Conservation (phyloP, 2,329 filamentous ascomycete genomes). For the Colletotrichum caudatum region DNA sequence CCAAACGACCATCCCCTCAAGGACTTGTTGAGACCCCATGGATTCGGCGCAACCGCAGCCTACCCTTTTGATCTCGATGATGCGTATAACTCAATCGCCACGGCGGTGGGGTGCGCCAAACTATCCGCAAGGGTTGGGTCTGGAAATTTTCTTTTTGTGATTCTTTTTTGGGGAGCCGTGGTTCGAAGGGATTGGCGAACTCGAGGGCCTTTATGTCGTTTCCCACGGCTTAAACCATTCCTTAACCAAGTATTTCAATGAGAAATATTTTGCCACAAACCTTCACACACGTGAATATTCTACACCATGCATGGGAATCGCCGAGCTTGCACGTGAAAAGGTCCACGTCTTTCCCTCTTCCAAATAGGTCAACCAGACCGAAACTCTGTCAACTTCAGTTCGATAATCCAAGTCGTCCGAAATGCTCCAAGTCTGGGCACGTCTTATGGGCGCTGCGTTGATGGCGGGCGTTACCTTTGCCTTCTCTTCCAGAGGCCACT, state of each 20-base stretch:
- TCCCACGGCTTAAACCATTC: constrained; percentile 1
- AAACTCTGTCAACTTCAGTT: not conserved
- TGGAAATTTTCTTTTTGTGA: not conserved
- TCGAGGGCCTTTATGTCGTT: not conserved
- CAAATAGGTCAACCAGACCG: not conserved
- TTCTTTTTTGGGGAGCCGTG: not conserved
- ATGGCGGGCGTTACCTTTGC: not conserved
- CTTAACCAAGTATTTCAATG: not conserved
- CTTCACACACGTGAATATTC: not conserved
- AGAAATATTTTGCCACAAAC: not conserved
- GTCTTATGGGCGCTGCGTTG: not conserved
- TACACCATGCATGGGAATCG: too few relatives aligned
- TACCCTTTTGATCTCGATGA: not conserved
- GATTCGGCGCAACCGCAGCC: not conserved
- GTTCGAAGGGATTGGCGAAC: not conserved
- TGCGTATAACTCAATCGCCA: too few relatives aligned
- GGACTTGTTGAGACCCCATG: not conserved
- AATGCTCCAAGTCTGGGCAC: too few relatives aligned
- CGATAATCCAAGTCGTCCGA: not conserved
- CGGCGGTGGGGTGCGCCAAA: not conserved
- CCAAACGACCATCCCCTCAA: too few relatives aligned
- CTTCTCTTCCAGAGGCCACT: not conserved
- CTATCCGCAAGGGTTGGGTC: constrained; percentile 1
- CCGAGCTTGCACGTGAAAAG: not conserved
- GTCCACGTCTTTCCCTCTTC: too few relatives aligned